Conservation (phyloP, 2,329 filamentous ascomycete species). For the Penicillium sp. region DNA sequence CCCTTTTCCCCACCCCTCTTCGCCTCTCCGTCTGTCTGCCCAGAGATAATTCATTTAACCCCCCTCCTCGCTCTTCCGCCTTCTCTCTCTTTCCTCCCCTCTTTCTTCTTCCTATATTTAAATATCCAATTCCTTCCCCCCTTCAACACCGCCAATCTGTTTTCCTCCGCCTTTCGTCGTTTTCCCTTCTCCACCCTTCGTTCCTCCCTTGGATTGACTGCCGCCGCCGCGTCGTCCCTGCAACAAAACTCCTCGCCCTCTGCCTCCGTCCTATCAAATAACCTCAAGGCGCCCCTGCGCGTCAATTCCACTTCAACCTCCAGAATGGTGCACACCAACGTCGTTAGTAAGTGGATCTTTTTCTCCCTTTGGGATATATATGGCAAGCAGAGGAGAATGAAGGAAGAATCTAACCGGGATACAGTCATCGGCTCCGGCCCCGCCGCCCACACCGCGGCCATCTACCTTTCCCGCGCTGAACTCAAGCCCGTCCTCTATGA, state of each 20-base stretch:
- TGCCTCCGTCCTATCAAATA: conserved; percentile 28
- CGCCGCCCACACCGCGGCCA: conserved; percentile 90
- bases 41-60: no score
- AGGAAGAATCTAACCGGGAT: no score
- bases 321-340: conserved; percentile 79
- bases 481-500: conserved; percentile 93
- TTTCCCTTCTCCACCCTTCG: conserved; percentile 56
- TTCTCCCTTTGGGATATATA: no score
- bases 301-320: conserved; percentile 32
- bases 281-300: conserved; percentile 34
- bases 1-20: no score
- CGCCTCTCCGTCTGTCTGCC: no score
- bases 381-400: no score
- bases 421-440: conserved; percentile 83
- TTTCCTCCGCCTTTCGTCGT: conserved; percentile 71
- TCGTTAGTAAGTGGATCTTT: conserved; percentile 62
- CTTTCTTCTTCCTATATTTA: no score
- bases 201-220: conserved; percentile 62
- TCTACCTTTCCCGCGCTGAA: conserved; percentile 91
- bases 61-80: no score
- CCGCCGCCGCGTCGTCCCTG: conserved; percentile 61
- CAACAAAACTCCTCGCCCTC: conserved; percentile 49
- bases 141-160: conserved; percentile 67
- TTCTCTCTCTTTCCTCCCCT: no score
- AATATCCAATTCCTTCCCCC: conserved; percentile 9